Base-by-base conservation (phyloP, 805 yeast genomes). In the Saccharomycopsis sp. region DNA sequence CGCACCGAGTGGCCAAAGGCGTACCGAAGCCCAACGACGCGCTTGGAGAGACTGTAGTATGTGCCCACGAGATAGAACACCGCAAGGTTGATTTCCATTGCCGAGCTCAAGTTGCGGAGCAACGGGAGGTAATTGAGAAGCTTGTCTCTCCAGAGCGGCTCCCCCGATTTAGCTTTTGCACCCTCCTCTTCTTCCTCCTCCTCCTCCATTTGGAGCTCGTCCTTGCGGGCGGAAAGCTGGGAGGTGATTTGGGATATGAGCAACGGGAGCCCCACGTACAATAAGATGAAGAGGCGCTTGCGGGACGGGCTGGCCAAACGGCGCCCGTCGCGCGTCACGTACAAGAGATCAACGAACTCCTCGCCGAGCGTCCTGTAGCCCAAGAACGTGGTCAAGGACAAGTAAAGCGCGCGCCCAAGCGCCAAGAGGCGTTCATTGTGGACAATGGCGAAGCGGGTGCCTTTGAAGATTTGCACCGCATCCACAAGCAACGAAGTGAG, bases 351-450 rank as follows among this genome's bases (percentile, higher is more conserved):
- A 10, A 87, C 87, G 59, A 89, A 89, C 60, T 89, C 96, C 56
- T 89, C 97, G 1, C 98, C 98, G 20, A 92, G 61, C 0, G 97
- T 89, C 40, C 89, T 68, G 1, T 83, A 73, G 0, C 89, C 89
- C 4, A 73, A 44, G 10, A 81, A 60, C 0, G 96, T 88, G 0
- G 96, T 89, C 17, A 84, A 60, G 2, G 69, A 58, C n/a, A 85
- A 63, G 54, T 89, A 89, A 0, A 79, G 33, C 1, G 78, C 57
- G 39, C 77, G 77, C 7, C 81, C 73, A 2, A 65, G 55, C 0
- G 75, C 68, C 10, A 87, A 64, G 50, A 79, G 84, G 33, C 73
- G 69, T 2, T 81, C 72, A 50, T 79, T 71, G 3, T 70, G 61
- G 52, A 83, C 80, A 8, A 78, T 65, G 3, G 37, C 9, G 52